A percentile compares a stretch with the other conserved stretches of the same genome.
These are phyloP conservation scores for Hygrophorus russula DNA, from an alignment of 768 basidiomycete species.

Conservation along the genomic window DNA sequence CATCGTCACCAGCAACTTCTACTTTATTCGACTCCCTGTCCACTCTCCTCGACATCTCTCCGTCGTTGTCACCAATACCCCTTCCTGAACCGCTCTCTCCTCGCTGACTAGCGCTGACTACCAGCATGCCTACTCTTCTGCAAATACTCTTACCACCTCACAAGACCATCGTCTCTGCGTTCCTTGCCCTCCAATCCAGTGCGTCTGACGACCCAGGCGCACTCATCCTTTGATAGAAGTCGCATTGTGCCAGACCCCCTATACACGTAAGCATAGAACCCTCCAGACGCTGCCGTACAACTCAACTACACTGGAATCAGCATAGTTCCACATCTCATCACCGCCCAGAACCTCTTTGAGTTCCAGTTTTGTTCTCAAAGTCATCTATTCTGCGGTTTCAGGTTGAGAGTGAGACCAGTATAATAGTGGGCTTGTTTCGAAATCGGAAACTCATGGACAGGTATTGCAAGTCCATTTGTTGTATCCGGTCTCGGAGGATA, in stretches of 20 bases:
- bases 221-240: slow-evolving; percentile 44
- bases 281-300: slow-evolving; percentile 11
- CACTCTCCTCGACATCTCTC: slow-evolving; percentile 39
- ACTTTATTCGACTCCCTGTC: slow-evolving; percentile 49
- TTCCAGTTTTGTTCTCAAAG: slow-evolving; percentile 73
- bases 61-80: slow-evolving; percentile 30
- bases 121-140: slow-evolving; percentile 53
- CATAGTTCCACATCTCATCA: slow-evolving; percentile 89
- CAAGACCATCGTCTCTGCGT: slow-evolving; percentile 45
- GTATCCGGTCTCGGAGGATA: slow-evolving; percentile 66
- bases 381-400: slow-evolving; percentile 41
- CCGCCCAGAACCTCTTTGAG: slow-evolving; percentile 91
- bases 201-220: slow-evolving; percentile 33
- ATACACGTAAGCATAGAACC: no score
- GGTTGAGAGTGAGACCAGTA: background rate
- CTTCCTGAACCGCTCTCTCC: slow-evolving; percentile 56
- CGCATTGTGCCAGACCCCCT: no score
- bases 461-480: slow-evolving; percentile 93
- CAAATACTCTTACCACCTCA: slow-evolving; percentile 33
- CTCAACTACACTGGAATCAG: slow-evolving; percentile 78
- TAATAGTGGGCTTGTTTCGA: slow-evolving; percentile 54
- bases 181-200: slow-evolving; percentile 28
- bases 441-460: slow-evolving; percentile 88
- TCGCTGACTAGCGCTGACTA: slow-evolving; percentile 75
- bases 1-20: slow-evolving; percentile 37